Base-by-base conservation (phyloP, 2,329 filamentous ascomycete species). In the Hymenoscyphus repandus region DNA sequence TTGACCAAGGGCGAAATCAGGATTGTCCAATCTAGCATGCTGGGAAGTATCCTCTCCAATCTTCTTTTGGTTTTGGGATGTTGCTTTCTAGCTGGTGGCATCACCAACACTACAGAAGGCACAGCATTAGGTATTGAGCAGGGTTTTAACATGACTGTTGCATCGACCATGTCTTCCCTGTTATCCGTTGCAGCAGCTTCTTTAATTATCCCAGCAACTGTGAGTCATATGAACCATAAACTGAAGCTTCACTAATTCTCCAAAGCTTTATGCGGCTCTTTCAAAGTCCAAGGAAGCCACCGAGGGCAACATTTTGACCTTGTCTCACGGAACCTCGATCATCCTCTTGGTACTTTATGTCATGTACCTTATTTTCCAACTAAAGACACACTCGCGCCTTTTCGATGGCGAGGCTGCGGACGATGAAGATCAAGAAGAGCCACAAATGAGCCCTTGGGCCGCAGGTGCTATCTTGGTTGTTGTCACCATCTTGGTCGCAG, bases 21-120 rank as follows among this genome's bases (percentile, higher is more conserved):
- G 61, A 91, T 97, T 57, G 92, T 97, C 17, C 93, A 97, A 72
- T 87, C 93, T 12, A 96, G 90, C 57, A 96, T 97, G 90, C 82
- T 97, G 31, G 92, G 92, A 43, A 95, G 89, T 64, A 95, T 97
- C 60, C 76, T 97, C 33, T 97, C 92, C 57, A 97, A 97, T 69
- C 85, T 96, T 58, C 78, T 97, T 4, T 80, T 97, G 17, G 92
- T 90, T 41, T 77, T 90, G 65, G 86, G 86, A 62, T 89, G 88
- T 76, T 90, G 86, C 69, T 90, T 90, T 71, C 74, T 90, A 58
- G 78, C 87, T 49, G 88, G 88, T 49, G 88, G 88, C 31, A 72
- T 90, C 53, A 75, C 76, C 55, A 70, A 77, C 77, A 65, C 73
- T 40, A 58, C 50, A 53, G 55, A 56, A 33, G 60, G 58, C 30